These are phyloP conservation scores for Artemisia argyi DNA, from an alignment of 129 eudicot genomes.

Conservation along the genomic window DNA sequence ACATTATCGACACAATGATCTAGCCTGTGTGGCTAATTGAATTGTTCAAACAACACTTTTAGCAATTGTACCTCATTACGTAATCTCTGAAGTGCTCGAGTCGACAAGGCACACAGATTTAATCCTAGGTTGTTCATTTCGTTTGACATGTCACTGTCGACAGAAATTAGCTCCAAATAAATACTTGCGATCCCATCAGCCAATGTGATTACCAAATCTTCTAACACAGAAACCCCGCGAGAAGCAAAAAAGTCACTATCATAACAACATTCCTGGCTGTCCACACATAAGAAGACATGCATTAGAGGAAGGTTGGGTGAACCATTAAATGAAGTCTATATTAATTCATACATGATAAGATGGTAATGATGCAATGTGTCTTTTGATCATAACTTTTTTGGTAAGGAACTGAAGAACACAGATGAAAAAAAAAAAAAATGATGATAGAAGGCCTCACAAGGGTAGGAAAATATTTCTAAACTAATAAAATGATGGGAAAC, in stretches of 20 bases:
- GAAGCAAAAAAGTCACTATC: conserved; percentile 48
- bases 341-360: neutral
- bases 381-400: neutral
- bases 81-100: conserved; percentile 94
- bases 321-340: neutral
- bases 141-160: conserved; percentile 82
- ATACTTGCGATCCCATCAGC: conserved; percentile 92
- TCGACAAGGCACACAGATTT: conserved; percentile 75
- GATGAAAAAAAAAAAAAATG: neutral
- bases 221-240: conserved; percentile 69
- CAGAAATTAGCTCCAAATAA: conserved; percentile 93
- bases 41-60: neutral
- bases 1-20: neutral
- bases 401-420: neutral
- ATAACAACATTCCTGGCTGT: conserved; percentile 65
- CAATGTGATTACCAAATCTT: conserved; percentile 84
- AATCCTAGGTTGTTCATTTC: conserved; percentile 52
- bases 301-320: conserved; percentile 21
- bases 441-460: neutral
- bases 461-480: no score
- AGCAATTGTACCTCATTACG: conserved; percentile 71
- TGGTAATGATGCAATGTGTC: conserved; percentile 1
- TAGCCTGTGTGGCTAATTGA: neutral
- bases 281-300: conserved; percentile 19
- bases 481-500: no score